phyloP scores from a whole-genome alignment of 805 yeast species.

The Myxozyma nipponensis region DNA sequence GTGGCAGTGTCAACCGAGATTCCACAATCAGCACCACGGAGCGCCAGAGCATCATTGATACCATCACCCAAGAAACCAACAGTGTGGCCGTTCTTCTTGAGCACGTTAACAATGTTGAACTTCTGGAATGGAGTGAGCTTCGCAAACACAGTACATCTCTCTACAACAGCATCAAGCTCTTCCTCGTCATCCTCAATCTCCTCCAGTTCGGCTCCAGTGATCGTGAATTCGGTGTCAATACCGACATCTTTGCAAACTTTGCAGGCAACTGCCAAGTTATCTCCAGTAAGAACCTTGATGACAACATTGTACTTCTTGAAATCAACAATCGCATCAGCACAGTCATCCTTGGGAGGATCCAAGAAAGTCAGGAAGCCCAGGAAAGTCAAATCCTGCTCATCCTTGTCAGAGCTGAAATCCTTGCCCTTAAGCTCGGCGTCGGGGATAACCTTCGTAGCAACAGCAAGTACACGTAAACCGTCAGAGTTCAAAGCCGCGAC shows the following conservation, averaged over 20 bases:
- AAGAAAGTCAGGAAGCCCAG: constrained; percentile 26
- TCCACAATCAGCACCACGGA: constrained; percentile 53
- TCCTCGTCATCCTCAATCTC: constrained; percentile 61
- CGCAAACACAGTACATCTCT: constrained; percentile 28
- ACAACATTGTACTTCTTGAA: constrained; percentile 26
- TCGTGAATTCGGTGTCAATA: constrained; percentile 17
- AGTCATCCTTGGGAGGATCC: constrained; percentile 29
- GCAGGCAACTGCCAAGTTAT: constrained; percentile 28
- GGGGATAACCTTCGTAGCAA: constrained; percentile 14
- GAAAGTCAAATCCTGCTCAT: constrained; percentile 21
- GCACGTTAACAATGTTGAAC: constrained; percentile 47
- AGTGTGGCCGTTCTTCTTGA: constrained; percentile 41
- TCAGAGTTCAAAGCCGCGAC: constrained; percentile 21
- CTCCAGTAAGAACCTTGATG: constrained; percentile 28
- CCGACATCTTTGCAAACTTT: constrained; percentile 29
- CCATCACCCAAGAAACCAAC: constrained; percentile 57
- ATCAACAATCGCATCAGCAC: constrained; percentile 26
- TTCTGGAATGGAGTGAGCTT: constrained; percentile 48
- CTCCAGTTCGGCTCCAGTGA: constrained; percentile 42
- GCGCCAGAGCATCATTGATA: constrained; percentile 53
- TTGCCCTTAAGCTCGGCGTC: constrained; percentile 18
- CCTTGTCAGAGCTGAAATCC: constrained; percentile 24
- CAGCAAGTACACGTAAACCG: constrained; percentile 27
- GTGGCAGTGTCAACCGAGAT: constrained; percentile 55
- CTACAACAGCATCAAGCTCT: constrained; percentile 68